phyloP scores from a whole-genome alignment of 768 basidiomycete species.

The Mycena metata region DNA sequence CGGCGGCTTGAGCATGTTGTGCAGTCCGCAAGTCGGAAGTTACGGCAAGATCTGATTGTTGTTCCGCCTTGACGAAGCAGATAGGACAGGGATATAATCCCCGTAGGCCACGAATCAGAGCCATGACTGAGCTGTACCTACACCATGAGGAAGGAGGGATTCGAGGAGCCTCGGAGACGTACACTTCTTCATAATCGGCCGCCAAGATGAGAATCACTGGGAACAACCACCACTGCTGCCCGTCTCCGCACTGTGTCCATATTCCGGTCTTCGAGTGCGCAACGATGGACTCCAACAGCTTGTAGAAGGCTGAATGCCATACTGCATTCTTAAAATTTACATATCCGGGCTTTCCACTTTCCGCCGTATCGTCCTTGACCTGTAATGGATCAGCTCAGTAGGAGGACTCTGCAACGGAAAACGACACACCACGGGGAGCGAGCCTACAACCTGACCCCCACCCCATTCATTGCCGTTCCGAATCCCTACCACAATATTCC shows the following conservation, averaged over 20 bases:
- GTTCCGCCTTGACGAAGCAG: too few species aligned
- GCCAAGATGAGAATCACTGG: conserved; percentile 55
- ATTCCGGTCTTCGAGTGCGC: conserved; percentile 29
- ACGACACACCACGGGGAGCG: conserved; percentile 53
- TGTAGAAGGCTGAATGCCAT: conserved; percentile 46
- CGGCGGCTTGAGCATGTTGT: conserved; percentile 31
- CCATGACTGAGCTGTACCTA: conserved; percentile 53
- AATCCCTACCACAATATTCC: conserved; percentile 49
- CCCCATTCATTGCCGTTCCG: conserved; percentile 51
- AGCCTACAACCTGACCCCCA: conserved; percentile 53
- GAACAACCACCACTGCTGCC: conserved; percentile 45
- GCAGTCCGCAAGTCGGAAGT: background rate
- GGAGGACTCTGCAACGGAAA: background rate
- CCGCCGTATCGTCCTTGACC: conserved; percentile 32
- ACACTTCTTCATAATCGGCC: conserved; percentile 64
- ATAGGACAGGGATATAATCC: conserved; percentile 43
- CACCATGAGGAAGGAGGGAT: background rate
- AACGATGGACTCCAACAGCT: conserved; percentile 39
- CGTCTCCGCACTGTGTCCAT: conserved; percentile 44
- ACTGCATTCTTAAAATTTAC: conserved; percentile 42
- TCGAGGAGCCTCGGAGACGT: conserved; percentile 38
- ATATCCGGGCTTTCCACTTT: conserved; percentile 42
- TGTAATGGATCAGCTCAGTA: background rate
- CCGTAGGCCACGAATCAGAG: conserved; percentile 48
- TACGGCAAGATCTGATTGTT: too few species aligned